Percentiles rank a stretch among this genome's conserved stretches.
Evolutionary conservation across 176 grass and related monocot genomes (phyloP).

Genomic region (Puya raimondii): DNA sequence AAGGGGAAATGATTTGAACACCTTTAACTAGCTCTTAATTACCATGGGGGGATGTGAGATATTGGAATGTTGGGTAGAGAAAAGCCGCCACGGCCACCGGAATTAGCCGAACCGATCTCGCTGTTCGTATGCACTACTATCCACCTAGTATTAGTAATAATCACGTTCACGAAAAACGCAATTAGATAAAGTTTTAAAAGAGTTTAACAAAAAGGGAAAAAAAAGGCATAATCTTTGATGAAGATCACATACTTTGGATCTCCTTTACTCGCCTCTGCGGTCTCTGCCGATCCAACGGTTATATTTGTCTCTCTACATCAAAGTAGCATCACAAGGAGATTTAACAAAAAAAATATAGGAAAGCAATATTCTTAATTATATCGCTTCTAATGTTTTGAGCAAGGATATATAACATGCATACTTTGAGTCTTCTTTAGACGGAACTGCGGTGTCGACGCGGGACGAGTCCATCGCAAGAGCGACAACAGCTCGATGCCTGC

Average conservation of each 20-base stretch:
- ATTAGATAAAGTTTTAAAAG: not conserved
- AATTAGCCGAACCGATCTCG: constrained; percentile 11
- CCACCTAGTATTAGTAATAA: not conserved
- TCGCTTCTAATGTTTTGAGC: no score
- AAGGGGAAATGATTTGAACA: not conserved
- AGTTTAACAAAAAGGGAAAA: not conserved
- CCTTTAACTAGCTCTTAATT: constrained; percentile 1
- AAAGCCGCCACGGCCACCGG: constrained; percentile 3
- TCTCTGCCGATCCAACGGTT: not conserved
- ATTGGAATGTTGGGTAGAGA: constrained; percentile 24
- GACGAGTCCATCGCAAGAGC: not conserved
- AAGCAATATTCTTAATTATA: not conserved
- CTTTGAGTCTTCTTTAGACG: not conserved
- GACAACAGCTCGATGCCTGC: not conserved
- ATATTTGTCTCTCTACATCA: not conserved
- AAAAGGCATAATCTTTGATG: not conserved
- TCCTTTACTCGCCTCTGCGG: not conserved
- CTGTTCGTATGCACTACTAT: constrained; percentile 22
- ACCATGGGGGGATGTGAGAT: constrained; percentile 42
- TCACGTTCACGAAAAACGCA: constrained; percentile 4
- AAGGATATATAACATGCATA: not conserved
- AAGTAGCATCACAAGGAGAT: not conserved
- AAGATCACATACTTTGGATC: not conserved
- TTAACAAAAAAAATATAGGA: not conserved
- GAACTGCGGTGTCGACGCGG: not conserved